Base-by-base conservation (phyloP, 2,329 filamentous ascomycete genomes). In the Neopestalotiopsis sp. region DNA sequence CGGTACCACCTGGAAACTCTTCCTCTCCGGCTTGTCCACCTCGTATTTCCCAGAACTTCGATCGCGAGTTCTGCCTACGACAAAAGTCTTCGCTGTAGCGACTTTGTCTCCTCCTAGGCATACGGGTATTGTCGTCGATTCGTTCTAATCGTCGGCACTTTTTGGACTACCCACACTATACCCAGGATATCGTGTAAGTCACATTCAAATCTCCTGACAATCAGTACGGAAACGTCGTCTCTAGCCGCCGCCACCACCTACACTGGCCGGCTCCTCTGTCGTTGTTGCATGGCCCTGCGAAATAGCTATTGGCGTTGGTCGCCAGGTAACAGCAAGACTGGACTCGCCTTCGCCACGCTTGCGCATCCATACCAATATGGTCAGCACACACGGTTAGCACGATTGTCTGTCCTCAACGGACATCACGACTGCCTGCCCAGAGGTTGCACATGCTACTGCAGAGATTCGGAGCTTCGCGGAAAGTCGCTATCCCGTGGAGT, bases 401-500 rank as follows among this genome's bases (percentile, higher is more conserved):
- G 49, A 38, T 59, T 20, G n/a, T 10, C 45, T 53, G 45, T 53
- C 45, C 45, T 53, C n/a, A 24, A 66, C 49, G 10, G n/a, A 20
- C 34, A 17, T 24, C 32, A 17, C 66, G 13, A 24, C 38, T 69
- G 61, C 13, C 49, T 30, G 56, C 40, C 32, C 42, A 53, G 14
- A 24, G 20, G 53, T 69, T 66, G 64, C 34, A 49, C 70, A 68
- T 70, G 24, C 34, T 68, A 70, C 71, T 53, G 62, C 73, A 72
- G 68, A 67, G 68, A 67, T 69, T 71, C 72, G 64, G 67, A 56
- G 63, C 30, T 64, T 30, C 42, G 61, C 73, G 75, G 75, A 67
- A 64, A 65, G 70, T 74, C 75, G 76, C 76, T 76, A 75, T 68
- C 70, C 14, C 13, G 12, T 38, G 73, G 70, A 7, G 10, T 69